Conservation (phyloP, 1,284 basidiomycete genomes). For the Cryptococcus sp. region DNA sequence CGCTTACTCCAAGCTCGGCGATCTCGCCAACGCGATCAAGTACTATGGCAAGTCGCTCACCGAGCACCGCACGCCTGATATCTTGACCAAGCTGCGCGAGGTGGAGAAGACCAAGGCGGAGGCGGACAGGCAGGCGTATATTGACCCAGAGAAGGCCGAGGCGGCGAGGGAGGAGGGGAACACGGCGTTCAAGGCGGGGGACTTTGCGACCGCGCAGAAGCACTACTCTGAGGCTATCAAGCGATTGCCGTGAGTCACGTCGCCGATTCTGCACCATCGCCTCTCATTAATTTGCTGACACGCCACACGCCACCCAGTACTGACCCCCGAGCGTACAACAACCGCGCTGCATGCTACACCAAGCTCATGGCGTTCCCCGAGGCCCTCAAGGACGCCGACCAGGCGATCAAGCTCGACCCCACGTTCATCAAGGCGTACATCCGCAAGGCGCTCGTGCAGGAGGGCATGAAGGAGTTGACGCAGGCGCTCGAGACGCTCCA, state of each 20-base stretch:
- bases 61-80: slow-evolving; percentile 93
- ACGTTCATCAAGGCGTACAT: slow-evolving; percentile 94
- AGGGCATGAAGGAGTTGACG: slow-evolving; percentile 86
- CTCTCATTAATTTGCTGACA: background rate
- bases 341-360: slow-evolving; percentile 93
- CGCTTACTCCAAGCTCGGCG: slow-evolving; percentile 77
- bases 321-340: slow-evolving; percentile 92
- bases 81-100: slow-evolving; percentile 84
- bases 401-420: slow-evolving; percentile 88
- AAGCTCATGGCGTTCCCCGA: slow-evolving; percentile 92
- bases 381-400: slow-evolving; percentile 91
- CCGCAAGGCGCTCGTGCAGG: slow-evolving; percentile 83
- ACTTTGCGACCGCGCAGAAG: slow-evolving; percentile 90
- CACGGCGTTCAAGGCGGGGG: slow-evolving; percentile 81
- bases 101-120: slow-evolving; percentile 77
- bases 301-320: slow-evolving; percentile 24
- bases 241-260: slow-evolving; percentile 65
- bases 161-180: slow-evolving; percentile 90
- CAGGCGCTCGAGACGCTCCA: slow-evolving; percentile 80
- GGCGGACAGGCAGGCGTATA: slow-evolving; percentile 74
- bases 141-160: slow-evolving; percentile 82
- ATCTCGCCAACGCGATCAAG: slow-evolving; percentile 76
- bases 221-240: slow-evolving; percentile 95
- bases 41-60: slow-evolving; percentile 88
- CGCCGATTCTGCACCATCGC: background rate